Evolutionary conservation across 2,329 filamentous ascomycete genomes (phyloP), one percentile per base, ranked within the genome.

Genomic region (Paecilomyces variotii): DNA sequence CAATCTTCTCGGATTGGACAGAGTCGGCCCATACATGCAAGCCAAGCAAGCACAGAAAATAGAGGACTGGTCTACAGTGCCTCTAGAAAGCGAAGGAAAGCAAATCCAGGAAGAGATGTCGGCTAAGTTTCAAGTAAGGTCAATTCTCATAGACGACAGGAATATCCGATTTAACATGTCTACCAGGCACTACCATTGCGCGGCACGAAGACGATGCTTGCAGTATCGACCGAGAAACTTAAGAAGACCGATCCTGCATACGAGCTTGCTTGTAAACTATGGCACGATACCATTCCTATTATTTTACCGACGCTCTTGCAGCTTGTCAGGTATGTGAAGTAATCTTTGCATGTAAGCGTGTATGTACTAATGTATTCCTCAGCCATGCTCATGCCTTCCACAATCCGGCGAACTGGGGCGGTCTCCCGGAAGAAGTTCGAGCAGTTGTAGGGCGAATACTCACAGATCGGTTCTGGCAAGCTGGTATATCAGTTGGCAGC

Each of bases 401-500:
- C 70, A 92, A 96, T 66, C 84, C 90, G 1, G 80, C 84, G 24
- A 95, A 91, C 68, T 99, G 94, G 93, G 80, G 82, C 9, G 84
- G 87, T 32, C 76, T 96, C 14, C 87, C 91, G 1, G 72, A 79
- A 10, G 90, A 95, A 50, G 87, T 95, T 80, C 87, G 87, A 59
- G 78, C 82, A 4, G 85, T 96, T 56, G 89, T 97, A 45, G 84
- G 86, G 51, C 84, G 90, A 25, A 91, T 97, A 24, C 78, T 99
- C 25, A 96, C 91, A 12, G 94, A 99, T 74, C 84, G 94, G 26
- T 99, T 99, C 72, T 99, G 94, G 94, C 94, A 99, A 78, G 91
- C 92, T 5, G 94, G 94, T 9, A 99, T 99, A 55, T 97, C 94
- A 0, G 89, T 88, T 61, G 94, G 96, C 27, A 97, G 90, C 66